These are phyloP conservation scores for Tetrapisispora pingtungensis DNA, from an alignment of 805 yeast genomes.

Conservation along the genomic window DNA sequence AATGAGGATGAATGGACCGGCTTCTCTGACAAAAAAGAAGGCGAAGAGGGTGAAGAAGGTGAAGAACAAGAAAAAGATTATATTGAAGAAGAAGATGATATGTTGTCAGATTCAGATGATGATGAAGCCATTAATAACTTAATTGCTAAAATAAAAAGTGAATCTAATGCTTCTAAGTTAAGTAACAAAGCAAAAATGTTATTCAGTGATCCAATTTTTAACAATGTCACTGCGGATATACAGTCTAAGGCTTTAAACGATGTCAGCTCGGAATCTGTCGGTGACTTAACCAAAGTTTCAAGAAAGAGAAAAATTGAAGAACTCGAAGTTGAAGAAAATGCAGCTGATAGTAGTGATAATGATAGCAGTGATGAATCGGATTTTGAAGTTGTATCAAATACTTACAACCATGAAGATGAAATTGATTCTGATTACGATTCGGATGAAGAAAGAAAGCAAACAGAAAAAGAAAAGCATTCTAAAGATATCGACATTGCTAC, in stretches of 20 bases:
- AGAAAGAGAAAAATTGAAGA: conserved; percentile 14
- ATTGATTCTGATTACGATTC: conserved; percentile 39
- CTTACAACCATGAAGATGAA: conserved; percentile 24
- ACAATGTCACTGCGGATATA: conserved; percentile 35
- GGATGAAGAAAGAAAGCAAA: conserved; percentile 42
- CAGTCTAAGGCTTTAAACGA: conserved; percentile 10
- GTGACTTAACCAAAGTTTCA: conserved; percentile 10
- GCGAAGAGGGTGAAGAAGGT: conserved; percentile 29
- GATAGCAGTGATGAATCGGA: conserved; percentile 23
- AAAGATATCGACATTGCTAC: conserved; percentile 76
- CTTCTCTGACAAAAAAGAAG: conserved; percentile 39
- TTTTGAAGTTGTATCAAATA: conserved; percentile 40
- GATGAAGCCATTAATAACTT: conserved; percentile 57
- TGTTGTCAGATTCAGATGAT: conserved; percentile 53
- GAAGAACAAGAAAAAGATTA: conserved; percentile 38
- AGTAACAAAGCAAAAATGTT: conserved; percentile 36
- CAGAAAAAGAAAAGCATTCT: conserved; percentile 38
- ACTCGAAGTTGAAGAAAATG: conserved; percentile 11
- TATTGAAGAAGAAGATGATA: conserved; percentile 32
- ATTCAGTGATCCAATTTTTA: conserved; percentile 46
- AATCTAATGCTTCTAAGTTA: conserved; percentile 31
- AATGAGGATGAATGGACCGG: conserved; percentile 77
- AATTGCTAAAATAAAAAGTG: conserved; percentile 46
- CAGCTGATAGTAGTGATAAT: conserved; percentile 8
- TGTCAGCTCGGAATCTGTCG: conserved; percentile 15